phyloP scores from a whole-genome alignment of 805 yeast species.

The Wickerhamiella galacta region DNA sequence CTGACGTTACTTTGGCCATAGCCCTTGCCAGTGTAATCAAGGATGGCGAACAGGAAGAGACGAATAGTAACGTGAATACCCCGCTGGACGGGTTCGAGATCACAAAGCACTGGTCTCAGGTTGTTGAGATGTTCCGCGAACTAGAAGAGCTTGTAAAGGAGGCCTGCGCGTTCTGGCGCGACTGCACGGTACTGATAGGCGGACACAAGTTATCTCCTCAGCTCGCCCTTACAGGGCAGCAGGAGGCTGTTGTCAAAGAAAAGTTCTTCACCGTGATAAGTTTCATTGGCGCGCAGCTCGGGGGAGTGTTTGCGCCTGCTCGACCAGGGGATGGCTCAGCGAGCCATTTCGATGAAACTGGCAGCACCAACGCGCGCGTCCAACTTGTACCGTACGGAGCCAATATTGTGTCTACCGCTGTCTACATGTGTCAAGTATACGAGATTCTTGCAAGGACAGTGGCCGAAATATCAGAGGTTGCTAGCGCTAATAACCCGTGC shows the following conservation, averaged over 20 bases:
- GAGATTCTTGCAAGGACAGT: no score
- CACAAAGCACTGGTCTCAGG: conserved; percentile 10
- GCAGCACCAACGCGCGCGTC: no score
- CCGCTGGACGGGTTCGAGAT: conserved; percentile 5
- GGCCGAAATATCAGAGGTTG: conserved; percentile 5
- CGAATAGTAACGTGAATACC: neutral
- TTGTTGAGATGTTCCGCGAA: conserved; percentile 6
- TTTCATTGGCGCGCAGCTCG: neutral
- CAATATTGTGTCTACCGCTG: no score
- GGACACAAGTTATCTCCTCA: conserved; percentile 2
- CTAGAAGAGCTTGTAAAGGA: conserved; percentile 8
- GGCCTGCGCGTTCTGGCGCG: conserved; percentile 14
- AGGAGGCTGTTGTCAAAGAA: conserved; percentile 4
- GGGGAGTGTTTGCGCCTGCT: conserved; percentile 16
- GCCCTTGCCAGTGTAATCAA: neutral
- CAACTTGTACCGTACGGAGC: no score
- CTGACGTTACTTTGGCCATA: no score
- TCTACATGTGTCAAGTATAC: no score
- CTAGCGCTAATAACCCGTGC: conserved; percentile 5
- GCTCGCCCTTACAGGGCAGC: conserved; percentile 2
- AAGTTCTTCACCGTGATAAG: neutral
- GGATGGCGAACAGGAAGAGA: neutral
- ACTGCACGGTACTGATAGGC: conserved; percentile 8
- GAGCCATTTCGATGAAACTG: no score
- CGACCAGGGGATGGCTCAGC: conserved; percentile 25